Percentiles rank a stretch among this genome's conserved stretches.
Evolutionary conservation across 225 moss, liverwort and hornwort genomes (phyloP).

Genomic region (Polytrichum commune): DNA sequence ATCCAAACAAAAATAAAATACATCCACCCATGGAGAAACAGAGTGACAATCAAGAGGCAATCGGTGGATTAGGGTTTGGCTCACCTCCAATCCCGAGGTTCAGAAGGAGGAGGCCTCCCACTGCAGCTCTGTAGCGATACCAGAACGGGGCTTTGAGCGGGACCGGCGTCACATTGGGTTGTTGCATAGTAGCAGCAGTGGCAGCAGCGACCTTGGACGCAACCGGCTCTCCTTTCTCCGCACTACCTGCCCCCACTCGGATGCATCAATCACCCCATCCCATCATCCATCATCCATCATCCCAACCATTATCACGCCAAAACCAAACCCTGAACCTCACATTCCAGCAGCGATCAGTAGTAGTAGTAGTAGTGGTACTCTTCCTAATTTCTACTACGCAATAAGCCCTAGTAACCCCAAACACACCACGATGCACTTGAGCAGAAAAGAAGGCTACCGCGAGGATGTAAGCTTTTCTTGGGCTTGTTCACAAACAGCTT

Average conservation of each 20-base stretch:
- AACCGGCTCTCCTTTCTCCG: slow-evolving; percentile 21
- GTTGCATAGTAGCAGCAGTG: slow-evolving; percentile 14
- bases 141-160: slow-evolving; percentile 42
- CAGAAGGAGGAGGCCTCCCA: slow-evolving; percentile 49
- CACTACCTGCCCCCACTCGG: slow-evolving; percentile 10
- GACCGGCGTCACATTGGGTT: slow-evolving; percentile 7
- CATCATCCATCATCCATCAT: slow-evolving; percentile 13
- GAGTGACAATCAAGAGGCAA: background rate
- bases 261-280: slow-evolving; percentile 9
- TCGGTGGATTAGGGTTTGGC: slow-evolving; percentile 7
- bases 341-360: background rate
- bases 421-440: background rate
- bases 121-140: slow-evolving; percentile 53
- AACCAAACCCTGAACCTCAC: background rate
- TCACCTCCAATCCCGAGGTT: slow-evolving; percentile 60
- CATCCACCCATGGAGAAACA: too few relatives aligned
- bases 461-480: slow-evolving; percentile 49
- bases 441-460: slow-evolving; percentile 33
- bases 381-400: background rate
- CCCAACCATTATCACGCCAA: slow-evolving; percentile 5
- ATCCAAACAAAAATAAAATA: too few relatives aligned
- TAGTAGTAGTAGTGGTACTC: background rate
- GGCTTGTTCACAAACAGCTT: slow-evolving; percentile 63
- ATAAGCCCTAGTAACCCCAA: background rate
- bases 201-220: slow-evolving; percentile 14